Evolutionary conservation across 2,329 filamentous ascomycete genomes (phyloP).

Genomic region (Scytalidium lignicola): DNA sequence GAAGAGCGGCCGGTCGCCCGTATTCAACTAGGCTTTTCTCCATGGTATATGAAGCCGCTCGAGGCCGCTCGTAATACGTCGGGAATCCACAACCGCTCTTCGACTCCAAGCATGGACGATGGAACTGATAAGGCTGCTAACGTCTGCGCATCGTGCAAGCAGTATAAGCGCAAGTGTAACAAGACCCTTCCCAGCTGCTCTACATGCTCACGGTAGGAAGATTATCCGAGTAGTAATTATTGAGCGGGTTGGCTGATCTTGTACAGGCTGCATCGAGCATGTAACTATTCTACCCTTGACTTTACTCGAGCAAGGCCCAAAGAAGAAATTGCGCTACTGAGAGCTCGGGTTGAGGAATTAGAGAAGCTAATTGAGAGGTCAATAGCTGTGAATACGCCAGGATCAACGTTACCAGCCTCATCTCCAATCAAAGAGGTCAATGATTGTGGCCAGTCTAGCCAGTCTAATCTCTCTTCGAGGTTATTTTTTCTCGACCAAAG

Average conservation of each 20-base stretch:
- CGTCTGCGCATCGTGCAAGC: conserved; percentile 6
- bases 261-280: not conserved
- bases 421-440: not conserved
- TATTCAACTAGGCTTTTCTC: not conserved
- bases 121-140: conserved; percentile 1
- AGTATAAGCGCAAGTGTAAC: conserved; percentile 9
- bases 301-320: not conserved
- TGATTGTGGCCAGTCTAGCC: not conserved
- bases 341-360: not conserved
- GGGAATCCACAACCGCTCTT: not conserved
- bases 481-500: not conserved
- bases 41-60: not conserved
- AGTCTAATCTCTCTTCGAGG: not conserved
- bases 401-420: not conserved
- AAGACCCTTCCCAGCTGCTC: conserved; percentile 5
- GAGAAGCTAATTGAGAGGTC: not conserved
- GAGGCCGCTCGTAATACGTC: not conserved
- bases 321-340: not conserved
- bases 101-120: not conserved
- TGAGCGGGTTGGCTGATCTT: not conserved
- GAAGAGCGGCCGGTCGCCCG: not conserved
- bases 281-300: not conserved
- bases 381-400: not conserved
- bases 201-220: conserved; percentile 5
- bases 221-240: not conserved